Conservation (phyloP, 1,284 basidiomycete genomes). For the Cutaneotrichosporon dermatis region DNA sequence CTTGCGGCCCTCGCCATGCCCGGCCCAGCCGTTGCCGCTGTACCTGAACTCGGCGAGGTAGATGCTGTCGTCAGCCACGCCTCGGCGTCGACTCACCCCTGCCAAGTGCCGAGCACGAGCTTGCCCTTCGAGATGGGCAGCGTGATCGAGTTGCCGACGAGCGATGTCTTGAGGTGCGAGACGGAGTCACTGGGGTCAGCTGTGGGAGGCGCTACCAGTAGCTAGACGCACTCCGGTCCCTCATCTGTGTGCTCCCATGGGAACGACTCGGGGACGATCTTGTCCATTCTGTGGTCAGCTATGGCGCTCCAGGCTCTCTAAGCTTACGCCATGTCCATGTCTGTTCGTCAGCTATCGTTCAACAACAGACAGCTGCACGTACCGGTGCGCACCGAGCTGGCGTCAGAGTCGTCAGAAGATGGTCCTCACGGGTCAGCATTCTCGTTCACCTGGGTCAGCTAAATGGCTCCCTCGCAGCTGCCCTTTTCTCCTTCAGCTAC, state of each 20-base stretch:
- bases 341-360: constrained; percentile 23
- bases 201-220: too few relatives aligned
- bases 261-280: constrained; percentile 78
- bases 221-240: constrained; percentile 65
- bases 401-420: not conserved
- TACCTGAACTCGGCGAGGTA: constrained; percentile 41
- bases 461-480: too few relatives aligned
- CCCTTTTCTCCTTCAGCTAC: too few relatives aligned
- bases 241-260: constrained; percentile 86
- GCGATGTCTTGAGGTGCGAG: constrained; percentile 82
- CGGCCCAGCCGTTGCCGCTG: constrained; percentile 42
- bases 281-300: constrained; percentile 56
- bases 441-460: constrained; percentile 39
- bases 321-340: constrained; percentile 52
- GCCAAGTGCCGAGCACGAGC: constrained; percentile 86
- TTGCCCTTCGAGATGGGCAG: constrained; percentile 78
- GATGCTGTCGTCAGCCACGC: constrained; percentile 15
- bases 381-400: constrained; percentile 7
- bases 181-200: constrained; percentile 52
- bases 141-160: constrained; percentile 74
- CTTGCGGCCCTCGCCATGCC: constrained; percentile 37
- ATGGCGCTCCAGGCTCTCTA: too few relatives aligned
- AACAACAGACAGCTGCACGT: not conserved
- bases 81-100: constrained; percentile 50
- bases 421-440: constrained; percentile 41